Percentiles rank a stretch among this genome's conserved stretches.
These are phyloP conservation scores for Copromyces sp. DNA, from an alignment of 495 filamentous ascomycete genomes.

Conservation along the genomic window DNA sequence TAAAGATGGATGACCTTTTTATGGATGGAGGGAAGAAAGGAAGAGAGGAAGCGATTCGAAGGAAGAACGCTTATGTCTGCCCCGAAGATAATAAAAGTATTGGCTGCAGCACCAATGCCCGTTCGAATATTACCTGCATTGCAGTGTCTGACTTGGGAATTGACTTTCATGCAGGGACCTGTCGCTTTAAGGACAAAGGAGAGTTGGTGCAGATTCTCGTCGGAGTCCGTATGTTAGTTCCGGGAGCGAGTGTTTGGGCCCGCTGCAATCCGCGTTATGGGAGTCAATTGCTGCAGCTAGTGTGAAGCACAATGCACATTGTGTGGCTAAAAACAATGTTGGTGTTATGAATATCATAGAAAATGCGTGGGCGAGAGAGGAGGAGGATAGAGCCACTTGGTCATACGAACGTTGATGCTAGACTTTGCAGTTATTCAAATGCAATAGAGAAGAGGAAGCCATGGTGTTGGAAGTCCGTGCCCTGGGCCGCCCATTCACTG, in stretches of 20 bases:
- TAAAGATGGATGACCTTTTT: not conserved
- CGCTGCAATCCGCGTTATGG: not conserved
- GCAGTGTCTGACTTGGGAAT: not conserved
- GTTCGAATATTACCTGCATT: not conserved
- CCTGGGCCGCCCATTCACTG: too few species aligned
- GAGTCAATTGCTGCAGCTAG: not conserved
- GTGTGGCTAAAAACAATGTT: not conserved
- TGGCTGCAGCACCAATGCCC: not conserved
- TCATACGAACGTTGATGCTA: not conserved
- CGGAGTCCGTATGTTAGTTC: not conserved
- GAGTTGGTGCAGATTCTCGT: not conserved
- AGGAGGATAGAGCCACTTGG: not conserved
- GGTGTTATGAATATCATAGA: not conserved
- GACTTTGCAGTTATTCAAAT: not conserved
- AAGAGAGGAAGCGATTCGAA: not conserved
- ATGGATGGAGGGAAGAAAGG: not conserved
- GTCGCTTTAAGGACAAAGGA: not conserved
- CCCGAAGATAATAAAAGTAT: not conserved
- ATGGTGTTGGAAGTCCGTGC: too few species aligned
- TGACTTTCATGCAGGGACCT: not conserved
- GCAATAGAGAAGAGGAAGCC: not conserved
- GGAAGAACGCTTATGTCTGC: not conserved
- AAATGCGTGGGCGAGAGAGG: not conserved
- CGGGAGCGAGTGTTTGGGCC: too few species aligned
- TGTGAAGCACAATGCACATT: not conserved